Percentiles rank a stretch among this genome's conserved stretches.
Evolutionary conservation across 2,329 filamentous ascomycete species (phyloP).

Genomic region (Teratosphaeria epicoccoides): DNA sequence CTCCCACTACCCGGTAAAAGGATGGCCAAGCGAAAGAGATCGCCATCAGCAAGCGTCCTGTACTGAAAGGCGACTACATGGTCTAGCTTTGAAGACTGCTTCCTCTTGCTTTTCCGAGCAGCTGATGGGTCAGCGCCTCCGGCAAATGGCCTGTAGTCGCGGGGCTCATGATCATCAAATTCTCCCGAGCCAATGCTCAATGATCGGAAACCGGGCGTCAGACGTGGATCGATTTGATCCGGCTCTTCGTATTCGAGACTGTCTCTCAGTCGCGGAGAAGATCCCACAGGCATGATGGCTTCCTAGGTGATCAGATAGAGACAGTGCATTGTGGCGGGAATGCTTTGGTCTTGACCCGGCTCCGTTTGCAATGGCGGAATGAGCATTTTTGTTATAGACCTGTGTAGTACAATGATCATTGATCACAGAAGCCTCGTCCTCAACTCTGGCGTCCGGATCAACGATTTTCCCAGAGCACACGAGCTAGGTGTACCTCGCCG

Average conservation of each 20-base stretch:
- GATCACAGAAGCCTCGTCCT: no score
- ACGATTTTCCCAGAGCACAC: no score
- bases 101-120: conserved; percentile 10
- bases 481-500: no score
- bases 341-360: no score
- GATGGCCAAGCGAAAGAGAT: conserved; percentile 18
- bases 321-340: neutral
- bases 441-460: no score
- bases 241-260: conserved; percentile 17
- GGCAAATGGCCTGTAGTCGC: conserved; percentile 14
- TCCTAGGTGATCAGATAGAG: neutral
- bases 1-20: conserved; percentile 16
- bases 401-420: no score
- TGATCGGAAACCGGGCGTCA: conserved; percentile 15
- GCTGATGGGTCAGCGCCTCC: conserved; percentile 12
- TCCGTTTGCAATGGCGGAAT: no score
- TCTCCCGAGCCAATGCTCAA: conserved; percentile 11
- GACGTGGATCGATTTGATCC: conserved; percentile 16
- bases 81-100: conserved; percentile 11
- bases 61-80: conserved; percentile 13
- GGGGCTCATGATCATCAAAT: conserved; percentile 10
- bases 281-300: conserved; percentile 6
- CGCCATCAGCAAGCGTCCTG: conserved; percentile 16
- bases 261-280: conserved; percentile 17
- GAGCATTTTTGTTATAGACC: no score